phyloP scores from a whole-genome alignment of 2,329 filamentous ascomycete genomes.

The Sclerotinia glacialis region DNA sequence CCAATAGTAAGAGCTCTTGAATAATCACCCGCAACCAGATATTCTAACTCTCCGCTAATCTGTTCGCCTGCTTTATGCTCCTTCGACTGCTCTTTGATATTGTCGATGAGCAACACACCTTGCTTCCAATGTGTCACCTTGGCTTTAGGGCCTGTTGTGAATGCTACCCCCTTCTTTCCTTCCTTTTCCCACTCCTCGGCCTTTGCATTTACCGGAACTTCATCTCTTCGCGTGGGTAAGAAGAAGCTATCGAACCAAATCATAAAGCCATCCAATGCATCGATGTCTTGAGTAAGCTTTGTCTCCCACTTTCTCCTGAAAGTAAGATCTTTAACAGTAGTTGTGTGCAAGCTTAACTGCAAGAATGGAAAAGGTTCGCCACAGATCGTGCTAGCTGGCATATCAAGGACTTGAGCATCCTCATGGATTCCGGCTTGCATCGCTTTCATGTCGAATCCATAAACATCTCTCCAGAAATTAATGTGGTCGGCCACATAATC shows the following conservation, averaged over 20 bases:
- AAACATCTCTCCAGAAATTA: slow-evolving; percentile 86
- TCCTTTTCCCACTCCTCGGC: slow-evolving; percentile 60
- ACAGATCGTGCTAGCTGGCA: slow-evolving; percentile 59
- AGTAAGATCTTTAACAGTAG: slow-evolving; percentile 67
- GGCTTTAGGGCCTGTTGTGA: slow-evolving; percentile 79
- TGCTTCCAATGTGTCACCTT: slow-evolving; percentile 90
- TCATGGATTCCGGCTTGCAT: slow-evolving; percentile 83
- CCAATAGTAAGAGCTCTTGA: slow-evolving; percentile 66
- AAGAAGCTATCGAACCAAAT: slow-evolving; percentile 97
- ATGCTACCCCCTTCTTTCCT: slow-evolving; percentile 65
- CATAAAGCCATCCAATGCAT: slow-evolving; percentile 78
- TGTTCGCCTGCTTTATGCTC: slow-evolving; percentile 53
- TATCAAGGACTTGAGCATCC: slow-evolving; percentile 74
- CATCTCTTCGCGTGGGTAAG: slow-evolving; percentile 55
- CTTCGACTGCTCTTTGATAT: slow-evolving; percentile 45
- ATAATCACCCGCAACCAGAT: slow-evolving; percentile 66
- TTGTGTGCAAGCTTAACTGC: slow-evolving; percentile 72
- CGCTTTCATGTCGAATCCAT: slow-evolving; percentile 89
- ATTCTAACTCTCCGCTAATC: slow-evolving; percentile 66
- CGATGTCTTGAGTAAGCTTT: slow-evolving; percentile 58
- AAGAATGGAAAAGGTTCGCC: slow-evolving; percentile 65
- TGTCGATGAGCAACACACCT: slow-evolving; percentile 68
- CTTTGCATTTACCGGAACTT: slow-evolving; percentile 51
- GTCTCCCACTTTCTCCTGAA: slow-evolving; percentile 70
- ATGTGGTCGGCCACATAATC: slow-evolving; percentile 77